Conservation (phyloP, 148 eudicot species). For the Limonium bicolor region DNA sequence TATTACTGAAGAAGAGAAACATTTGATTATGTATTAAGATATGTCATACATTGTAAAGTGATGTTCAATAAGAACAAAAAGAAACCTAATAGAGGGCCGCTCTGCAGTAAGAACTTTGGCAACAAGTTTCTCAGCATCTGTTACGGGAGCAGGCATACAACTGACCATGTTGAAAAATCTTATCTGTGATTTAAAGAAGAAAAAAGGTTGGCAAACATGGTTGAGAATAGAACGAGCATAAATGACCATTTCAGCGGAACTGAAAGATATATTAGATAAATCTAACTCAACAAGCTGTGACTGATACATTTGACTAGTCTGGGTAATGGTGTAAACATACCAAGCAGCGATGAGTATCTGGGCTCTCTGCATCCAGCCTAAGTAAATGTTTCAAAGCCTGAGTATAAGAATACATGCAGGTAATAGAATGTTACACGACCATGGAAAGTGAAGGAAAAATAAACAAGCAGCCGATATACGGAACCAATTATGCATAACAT, state of each 20-base stretch:
- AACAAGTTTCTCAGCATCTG: slow-evolving; percentile 63
- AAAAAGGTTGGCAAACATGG: neutral
- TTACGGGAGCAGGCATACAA: slow-evolving; percentile 65
- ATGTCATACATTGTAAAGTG: too few relatives aligned
- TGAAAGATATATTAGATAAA: neutral
- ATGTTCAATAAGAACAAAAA: too few relatives aligned
- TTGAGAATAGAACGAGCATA: neutral
- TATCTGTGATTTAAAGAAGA: slow-evolving; percentile 32
- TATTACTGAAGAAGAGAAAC: slow-evolving; percentile 34
- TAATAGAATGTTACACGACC: neutral
- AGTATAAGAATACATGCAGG: slow-evolving; percentile 5
- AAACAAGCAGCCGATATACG: neutral
- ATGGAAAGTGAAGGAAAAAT: neutral
- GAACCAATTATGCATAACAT: neutral
- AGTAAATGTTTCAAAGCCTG: slow-evolving; percentile 84
- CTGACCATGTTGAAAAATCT: slow-evolving; percentile 61
- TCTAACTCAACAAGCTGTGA: neutral
- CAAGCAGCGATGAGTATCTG: slow-evolving; percentile 85
- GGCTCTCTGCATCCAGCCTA: slow-evolving; percentile 76
- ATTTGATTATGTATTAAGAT: too few relatives aligned
- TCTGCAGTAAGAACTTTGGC: slow-evolving; percentile 84
- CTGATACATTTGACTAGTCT: neutral
- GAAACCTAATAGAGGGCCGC: slow-evolving; percentile 60
- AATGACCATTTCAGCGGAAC: neutral
- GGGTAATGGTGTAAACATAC: slow-evolving; percentile 26